Evolutionary conservation across 148 eudicot species (phyloP), one percentile per base, ranked within the genome.

Genomic region (Nyssa sinensis): DNA sequence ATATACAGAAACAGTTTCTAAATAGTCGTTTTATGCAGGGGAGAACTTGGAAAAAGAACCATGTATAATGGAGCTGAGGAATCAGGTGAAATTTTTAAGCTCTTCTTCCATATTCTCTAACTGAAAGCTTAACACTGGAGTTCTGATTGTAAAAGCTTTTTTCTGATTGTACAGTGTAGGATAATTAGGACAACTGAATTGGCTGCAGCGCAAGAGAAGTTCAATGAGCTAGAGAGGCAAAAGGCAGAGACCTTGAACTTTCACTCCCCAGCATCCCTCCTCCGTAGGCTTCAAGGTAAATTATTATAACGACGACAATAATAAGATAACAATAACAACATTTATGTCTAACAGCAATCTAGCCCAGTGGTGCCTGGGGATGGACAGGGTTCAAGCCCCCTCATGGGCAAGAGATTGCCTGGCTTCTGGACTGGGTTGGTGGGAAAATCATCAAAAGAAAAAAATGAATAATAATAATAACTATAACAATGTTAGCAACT

Each of bases 21-120:
- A 62, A 16, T 17, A 1, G 33, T 62, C 24, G 37, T 24, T 51
- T 1, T 62, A 25, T 57, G 73, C 74, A 91, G 97, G 89, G 67
- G 91, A 87, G n/a, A 91, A 89, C 82, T 74, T 87, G 79, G 93
- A 91, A 67, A 89, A 91, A 88, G 98, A 95, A 78, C 92, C 97
- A 31, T 87, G 76, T 61, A 86, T 95, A 67, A 83, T 73, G 81
- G 97, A 95, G 81, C 88, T 95, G 37, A 84, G 91, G 77, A 95
- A 95, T 84, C 98, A 95, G 91, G 98, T 92, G 47, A 70, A 75
- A 37, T 24, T 37, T 2, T 7, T 59, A 21, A 34, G 29, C 41
- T 32, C 19, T 25, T 5, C 37, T 71, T 74, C 7, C 0, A 47
- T 34, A 31, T 62, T 24, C 23, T 33, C 16, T 39, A 37, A 19